A percentile compares a stretch with the other conserved stretches of the same genome.
These are phyloP conservation scores for Saccharomyces mikatae DNA, from an alignment of 805 yeast genomes.

Conservation along the genomic window DNA sequence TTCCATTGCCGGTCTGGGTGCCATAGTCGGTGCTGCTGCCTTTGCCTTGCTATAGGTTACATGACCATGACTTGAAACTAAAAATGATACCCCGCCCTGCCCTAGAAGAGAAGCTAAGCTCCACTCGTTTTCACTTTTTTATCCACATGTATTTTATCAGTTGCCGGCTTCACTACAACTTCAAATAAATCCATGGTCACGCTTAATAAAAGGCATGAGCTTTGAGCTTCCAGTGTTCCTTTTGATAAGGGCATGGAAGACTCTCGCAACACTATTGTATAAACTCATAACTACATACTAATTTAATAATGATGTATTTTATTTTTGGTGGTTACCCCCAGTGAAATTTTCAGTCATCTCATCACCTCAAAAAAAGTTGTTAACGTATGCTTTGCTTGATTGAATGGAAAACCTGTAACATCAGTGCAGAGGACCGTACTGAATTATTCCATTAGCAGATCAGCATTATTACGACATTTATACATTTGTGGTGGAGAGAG, in stretches of 20 bases:
- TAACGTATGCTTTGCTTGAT: neutral
- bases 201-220: neutral
- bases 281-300: neutral
- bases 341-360: neutral
- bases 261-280: neutral
- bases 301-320: neutral
- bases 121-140: neutral
- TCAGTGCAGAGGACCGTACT: neutral
- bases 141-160: neutral
- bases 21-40: slow-evolving; percentile 15
- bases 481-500: neutral
- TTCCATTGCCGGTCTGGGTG: slow-evolving; percentile 1
- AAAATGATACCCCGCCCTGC: neutral
- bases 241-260: neutral
- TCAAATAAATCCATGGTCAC: neutral
- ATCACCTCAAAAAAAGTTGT: neutral
- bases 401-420: neutral
- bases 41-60: slow-evolving; percentile 18
- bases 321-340: neutral
- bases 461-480: neutral
- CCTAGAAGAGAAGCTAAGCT: neutral
- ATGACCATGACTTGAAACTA: neutral
- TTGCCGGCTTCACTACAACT: neutral
- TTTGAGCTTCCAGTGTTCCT: neutral
- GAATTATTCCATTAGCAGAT: neutral